Percentiles rank a stretch among this genome's conserved stretches.
phyloP scores from a whole-genome alignment of 768 basidiomycete species.

The Hygrophorus pudorinus region DNA sequence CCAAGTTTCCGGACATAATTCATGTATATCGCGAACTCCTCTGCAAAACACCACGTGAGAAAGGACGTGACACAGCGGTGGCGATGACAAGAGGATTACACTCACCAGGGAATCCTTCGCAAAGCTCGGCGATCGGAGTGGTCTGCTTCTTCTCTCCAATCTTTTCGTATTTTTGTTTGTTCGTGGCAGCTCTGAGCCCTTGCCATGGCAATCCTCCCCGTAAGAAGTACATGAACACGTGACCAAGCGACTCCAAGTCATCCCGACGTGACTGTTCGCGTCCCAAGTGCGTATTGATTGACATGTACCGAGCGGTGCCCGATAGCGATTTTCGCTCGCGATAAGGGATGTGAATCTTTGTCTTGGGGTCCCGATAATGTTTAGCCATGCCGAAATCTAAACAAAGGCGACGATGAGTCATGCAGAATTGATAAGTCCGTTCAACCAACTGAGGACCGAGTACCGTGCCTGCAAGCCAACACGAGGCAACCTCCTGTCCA shows the following conservation, averaged over 20 bases:
- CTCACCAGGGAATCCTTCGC: constrained; percentile 93
- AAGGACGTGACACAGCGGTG: constrained; percentile 4
- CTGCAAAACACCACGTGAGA: constrained; percentile 39
- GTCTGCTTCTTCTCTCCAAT: constrained; percentile 99
- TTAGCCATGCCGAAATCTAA: constrained; percentile 99
- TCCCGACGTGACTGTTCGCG: constrained; percentile 92
- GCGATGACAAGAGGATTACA: constrained; percentile 8
- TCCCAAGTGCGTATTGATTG: constrained; percentile 97
- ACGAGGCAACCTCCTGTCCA: neutral
- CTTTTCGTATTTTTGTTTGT: constrained; percentile 99
- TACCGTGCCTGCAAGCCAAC: neutral
- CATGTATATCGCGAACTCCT: constrained; percentile 98
- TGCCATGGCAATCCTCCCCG: constrained; percentile 97
- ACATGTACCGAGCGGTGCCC: constrained; percentile 98
- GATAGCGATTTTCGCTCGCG: constrained; percentile 94
- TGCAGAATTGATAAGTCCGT: neutral
- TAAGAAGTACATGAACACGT: constrained; percentile 99
- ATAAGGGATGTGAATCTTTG: constrained; percentile 98
- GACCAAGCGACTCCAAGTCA: constrained; percentile 92
- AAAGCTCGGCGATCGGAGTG: constrained; percentile 84
- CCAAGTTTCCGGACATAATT: constrained; percentile 98
- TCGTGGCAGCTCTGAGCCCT: constrained; percentile 92
- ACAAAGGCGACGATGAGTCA: constrained; percentile 2
- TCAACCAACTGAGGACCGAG: neutral
- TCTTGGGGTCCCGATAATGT: constrained; percentile 97